phyloP scores from a whole-genome alignment of 148 eudicot genomes.

The Rhododendron griersonianum region DNA sequence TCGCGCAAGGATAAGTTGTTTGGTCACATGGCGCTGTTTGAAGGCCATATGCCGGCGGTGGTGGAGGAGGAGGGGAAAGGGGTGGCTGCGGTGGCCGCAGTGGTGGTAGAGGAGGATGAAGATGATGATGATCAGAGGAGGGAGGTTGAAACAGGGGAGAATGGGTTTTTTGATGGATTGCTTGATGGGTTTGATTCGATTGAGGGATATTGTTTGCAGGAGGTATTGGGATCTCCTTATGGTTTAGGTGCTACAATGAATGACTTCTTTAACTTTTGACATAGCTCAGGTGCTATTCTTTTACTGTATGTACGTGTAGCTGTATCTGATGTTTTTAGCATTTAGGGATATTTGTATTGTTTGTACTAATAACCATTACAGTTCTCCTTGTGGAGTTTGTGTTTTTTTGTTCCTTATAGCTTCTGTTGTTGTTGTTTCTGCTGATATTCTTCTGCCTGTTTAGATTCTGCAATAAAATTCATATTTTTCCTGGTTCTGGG shows the following conservation, averaged over 20 bases:
- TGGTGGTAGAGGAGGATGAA: constrained; percentile 12
- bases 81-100: neutral
- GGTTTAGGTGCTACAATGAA: constrained; percentile 28
- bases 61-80: constrained; percentile 18
- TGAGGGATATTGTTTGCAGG: constrained; percentile 27
- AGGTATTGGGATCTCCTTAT: constrained; percentile 20
- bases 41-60: constrained; percentile 74
- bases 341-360: neutral
- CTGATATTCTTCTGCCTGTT: neutral
- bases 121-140: constrained; percentile 1
- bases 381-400: neutral
- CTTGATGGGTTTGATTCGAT: constrained; percentile 35
- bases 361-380: neutral
- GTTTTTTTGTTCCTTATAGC: neutral
- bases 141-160: constrained; percentile 12
- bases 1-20: constrained; percentile 74
- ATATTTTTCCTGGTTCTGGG: neutral
- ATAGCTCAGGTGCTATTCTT: constrained; percentile 9
- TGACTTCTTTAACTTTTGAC: constrained; percentile 25
- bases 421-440: neutral
- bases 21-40: constrained; percentile 66
- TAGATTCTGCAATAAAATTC: constrained; percentile 3
- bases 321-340: neutral
- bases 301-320: neutral
- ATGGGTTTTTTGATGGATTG: constrained; percentile 36